Conservation (phyloP, 2,329 filamentous ascomycete species). For the Claviceps pusilla region DNA sequence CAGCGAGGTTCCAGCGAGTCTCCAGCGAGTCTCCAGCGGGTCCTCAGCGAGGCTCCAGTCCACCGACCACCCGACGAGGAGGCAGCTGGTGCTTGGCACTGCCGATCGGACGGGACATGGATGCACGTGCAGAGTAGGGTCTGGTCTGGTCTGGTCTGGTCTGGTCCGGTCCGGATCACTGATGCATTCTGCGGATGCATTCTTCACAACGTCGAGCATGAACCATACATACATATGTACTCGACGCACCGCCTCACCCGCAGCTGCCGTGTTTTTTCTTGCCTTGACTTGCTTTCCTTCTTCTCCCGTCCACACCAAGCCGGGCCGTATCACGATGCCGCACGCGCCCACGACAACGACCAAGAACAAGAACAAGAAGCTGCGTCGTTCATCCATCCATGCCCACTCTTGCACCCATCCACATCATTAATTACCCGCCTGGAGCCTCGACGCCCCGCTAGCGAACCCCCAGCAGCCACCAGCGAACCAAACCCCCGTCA, state of each 20-base stretch:
- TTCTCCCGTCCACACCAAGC: constrained; percentile 7
- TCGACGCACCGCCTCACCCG: neutral
- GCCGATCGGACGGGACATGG: neutral
- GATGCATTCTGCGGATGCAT: neutral
- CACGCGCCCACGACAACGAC: constrained; percentile 4
- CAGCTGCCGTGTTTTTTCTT: neutral
- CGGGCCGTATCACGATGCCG: constrained; percentile 10
- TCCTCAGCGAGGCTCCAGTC: too few species aligned
- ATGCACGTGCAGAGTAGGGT: too few species aligned
- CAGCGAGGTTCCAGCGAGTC: neutral
- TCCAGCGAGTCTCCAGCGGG: neutral
- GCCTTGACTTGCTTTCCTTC: neutral
- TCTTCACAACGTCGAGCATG: neutral
- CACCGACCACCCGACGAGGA: neutral
- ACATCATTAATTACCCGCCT: neutral
- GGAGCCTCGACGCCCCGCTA: constrained; percentile 2
- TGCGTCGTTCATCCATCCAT: neutral
- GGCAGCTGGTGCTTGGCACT: too few species aligned
- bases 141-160: too few species aligned
- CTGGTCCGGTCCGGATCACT: too few species aligned
- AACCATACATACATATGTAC: neutral
- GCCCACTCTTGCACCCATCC: neutral
- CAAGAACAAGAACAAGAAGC: constrained; percentile 3
- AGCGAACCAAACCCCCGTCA: constrained; percentile 5
- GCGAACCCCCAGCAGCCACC: neutral